Evolutionary conservation across 768 basidiomycete species (phyloP), one percentile per base, ranked within the genome.

Genomic region (Mycena galericulata): DNA sequence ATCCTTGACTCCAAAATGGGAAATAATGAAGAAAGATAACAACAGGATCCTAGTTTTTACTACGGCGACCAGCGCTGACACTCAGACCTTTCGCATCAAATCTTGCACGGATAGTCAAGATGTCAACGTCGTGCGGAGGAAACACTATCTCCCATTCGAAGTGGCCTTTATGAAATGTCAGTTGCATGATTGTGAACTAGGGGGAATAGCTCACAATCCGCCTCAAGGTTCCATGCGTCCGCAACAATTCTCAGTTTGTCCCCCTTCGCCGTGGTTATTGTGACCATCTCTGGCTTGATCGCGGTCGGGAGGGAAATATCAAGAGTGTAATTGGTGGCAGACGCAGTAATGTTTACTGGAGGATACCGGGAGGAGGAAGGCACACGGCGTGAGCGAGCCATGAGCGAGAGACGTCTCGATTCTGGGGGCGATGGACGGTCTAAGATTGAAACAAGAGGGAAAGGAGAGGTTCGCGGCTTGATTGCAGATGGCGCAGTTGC

Each of bases 141-240:
- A 90, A 90, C 20, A 76, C 78, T 69, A 89, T 85, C 64, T 86
- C 82, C 89, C 89, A 90, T 69, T 89, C 89, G 68, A 86, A 89
- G 72, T 89, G 89, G 70, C 85, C 89, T 90, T 63, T 18, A 59
- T 62, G n/a, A 32, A 41, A 34, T 49, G 27, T 62, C 20, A 69
- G 53, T 20, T 41, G 43, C 30, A 41, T 36, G 30, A 15, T 30
- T n/a, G 27, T 18, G 57, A 66, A 27, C 41, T 53, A 53, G 66
- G 30, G 3, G 12, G 34, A 29, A 27, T 7, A 32, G 84, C 89
- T 81, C 79, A 90, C 89, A 88, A 67, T 89, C 86, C 55, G 71
- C 76, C 74, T 89, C 88, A 77, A 84, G 82, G 75, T 89, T 85
- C 88, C 89, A 90, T 47, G 87, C 87, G 74, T 90, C 88, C 24